Base-by-base conservation (phyloP, 768 basidiomycete species). In the Tulasnella sp. region DNA sequence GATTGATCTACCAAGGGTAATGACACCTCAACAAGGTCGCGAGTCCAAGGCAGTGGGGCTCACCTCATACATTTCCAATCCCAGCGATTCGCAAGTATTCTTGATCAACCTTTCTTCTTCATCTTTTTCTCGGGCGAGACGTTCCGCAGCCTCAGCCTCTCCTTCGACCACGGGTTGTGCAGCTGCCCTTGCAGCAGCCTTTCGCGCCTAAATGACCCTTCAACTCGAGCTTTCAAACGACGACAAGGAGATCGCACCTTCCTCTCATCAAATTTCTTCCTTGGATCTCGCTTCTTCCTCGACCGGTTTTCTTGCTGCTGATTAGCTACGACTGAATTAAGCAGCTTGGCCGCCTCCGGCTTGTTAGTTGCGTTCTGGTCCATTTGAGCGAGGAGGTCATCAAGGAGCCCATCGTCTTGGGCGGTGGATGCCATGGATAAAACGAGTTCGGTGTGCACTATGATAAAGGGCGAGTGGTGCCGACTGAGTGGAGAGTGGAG, bases 351-450 rank as follows among this genome's bases (percentile, higher is more conserved):
- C 11, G 79, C 73, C 65, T 79, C 77, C 25, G 68, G 66, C 63
- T 76, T 76, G 1, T 76, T 72, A 40, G 71, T 68, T 48, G 72
- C 62, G 62, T 86, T 75, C 61, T 75, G 78, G 63, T 88, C 85
- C 25, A 93, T 79, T 66, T 87, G 83, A 6, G 80, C 76, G 45
- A 91, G 68, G 1, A 93, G 77, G 63, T 86, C 82, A 62, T 87
- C 77, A 72, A 90, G 73, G 45, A 90, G 73, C 8, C 76, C 75
- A 42, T 79, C 77, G 55, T 83, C 77, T 40, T 76, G 57, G 6
- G 50, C 50, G 37, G 59, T 58, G 74, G 17, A n/a, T n/a, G n/a
- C n/a, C n/a, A n/a, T n/a, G n/a, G n/a, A n/a, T n/a, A n/a, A n/a
- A n/a, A n/a, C n/a, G n/a, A n/a, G n/a, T n/a, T n/a, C n/a, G n/a